A percentile compares a stretch with the other conserved stretches of the same genome.
These are phyloP conservation scores for Hanseniaspora guilliermondii DNA, from an alignment of 805 yeast genomes.

Conservation along the genomic window DNA sequence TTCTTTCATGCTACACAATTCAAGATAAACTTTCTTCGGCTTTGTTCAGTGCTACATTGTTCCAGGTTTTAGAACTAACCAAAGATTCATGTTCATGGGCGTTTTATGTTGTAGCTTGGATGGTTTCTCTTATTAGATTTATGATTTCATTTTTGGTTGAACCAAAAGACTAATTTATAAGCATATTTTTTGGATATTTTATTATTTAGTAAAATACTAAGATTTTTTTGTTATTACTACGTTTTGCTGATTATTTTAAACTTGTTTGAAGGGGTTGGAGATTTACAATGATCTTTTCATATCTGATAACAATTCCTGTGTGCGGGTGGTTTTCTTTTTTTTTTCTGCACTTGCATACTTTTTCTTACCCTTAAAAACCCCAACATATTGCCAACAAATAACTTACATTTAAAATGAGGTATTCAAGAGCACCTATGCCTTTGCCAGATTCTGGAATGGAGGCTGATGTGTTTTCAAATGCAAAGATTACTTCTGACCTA, in stretches of 20 bases:
- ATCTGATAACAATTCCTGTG: too few relatives aligned
- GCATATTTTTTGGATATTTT: neutral
- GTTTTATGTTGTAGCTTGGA: conserved; percentile 14
- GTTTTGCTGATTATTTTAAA: too few relatives aligned
- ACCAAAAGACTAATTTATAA: neutral
- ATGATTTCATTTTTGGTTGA: neutral
- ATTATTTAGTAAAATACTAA: neutral
- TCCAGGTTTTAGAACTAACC: conserved; percentile 6
- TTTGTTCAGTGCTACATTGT: neutral
- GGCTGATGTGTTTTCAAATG: conserved; percentile 18
- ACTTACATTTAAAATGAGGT: neutral
- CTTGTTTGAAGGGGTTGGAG: too few relatives aligned
- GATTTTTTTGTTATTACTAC: too few relatives aligned
- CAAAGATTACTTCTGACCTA: conserved; percentile 15
- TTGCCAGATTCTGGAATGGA: neutral
- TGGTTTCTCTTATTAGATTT: conserved; percentile 14
- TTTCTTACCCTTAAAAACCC: neutral
- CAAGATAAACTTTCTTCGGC: neutral
- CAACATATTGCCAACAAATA: neutral
- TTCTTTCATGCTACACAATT: conserved; percentile 4
- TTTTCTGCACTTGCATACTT: too few relatives aligned
- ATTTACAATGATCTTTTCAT: too few relatives aligned
- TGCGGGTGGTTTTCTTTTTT: too few relatives aligned
- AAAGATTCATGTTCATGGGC: conserved; percentile 9
- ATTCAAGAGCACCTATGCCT: conserved; percentile 6